Conservation (phyloP, 129 eudicot genomes). For the Logfia minima region DNA sequence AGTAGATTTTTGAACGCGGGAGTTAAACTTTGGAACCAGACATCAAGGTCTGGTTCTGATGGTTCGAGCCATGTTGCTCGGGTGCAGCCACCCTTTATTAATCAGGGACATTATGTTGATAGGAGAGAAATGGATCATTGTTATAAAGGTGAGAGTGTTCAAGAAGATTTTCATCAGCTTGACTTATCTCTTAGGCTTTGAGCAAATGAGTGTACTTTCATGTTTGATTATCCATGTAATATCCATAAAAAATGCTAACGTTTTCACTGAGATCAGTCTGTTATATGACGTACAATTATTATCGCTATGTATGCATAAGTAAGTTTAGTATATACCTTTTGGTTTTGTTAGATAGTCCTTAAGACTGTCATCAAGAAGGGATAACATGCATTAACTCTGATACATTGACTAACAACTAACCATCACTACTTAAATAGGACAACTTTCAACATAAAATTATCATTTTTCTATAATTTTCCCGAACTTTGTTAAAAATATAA, state of each 20-base stretch:
- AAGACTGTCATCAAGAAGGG: background rate
- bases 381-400: background rate
- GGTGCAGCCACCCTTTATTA: constrained; percentile 29
- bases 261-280: background rate
- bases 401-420: too few species aligned
- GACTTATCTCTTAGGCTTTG: constrained; percentile 41
- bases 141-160: constrained; percentile 29
- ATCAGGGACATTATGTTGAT: constrained; percentile 26
- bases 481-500: too few species aligned
- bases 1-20: constrained; percentile 46
- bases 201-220: constrained; percentile 16
- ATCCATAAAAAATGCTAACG: constrained; percentile 11
- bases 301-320: background rate
- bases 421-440: background rate
- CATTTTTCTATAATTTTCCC: background rate
- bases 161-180: constrained; percentile 31
- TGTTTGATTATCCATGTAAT: constrained; percentile 14
- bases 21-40: constrained; percentile 29
- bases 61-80: constrained; percentile 34
- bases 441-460: too few species aligned
- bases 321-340: background rate
- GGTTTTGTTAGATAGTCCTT: background rate
- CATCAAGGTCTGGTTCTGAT: constrained; percentile 28
- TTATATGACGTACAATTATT: background rate
- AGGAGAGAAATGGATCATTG: constrained; percentile 24